Conservation (phyloP, 768 basidiomycete species). For the Suillus discolor region DNA sequence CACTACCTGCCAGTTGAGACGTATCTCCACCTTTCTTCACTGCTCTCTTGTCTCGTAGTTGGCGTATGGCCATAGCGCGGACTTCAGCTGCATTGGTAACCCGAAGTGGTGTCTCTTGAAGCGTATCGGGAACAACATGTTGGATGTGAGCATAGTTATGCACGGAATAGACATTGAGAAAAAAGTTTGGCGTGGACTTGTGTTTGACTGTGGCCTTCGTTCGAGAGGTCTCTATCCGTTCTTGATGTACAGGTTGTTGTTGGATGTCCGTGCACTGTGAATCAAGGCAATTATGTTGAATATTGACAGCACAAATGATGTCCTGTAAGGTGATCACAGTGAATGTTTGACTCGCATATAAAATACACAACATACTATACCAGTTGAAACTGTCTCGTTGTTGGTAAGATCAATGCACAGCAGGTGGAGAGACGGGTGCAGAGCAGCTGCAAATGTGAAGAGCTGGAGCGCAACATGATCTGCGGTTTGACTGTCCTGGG, state of each 20-base stretch:
- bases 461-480: too few relatives aligned
- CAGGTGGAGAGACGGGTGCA: too few relatives aligned
- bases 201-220: constrained; percentile 12
- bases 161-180: constrained; percentile 16
- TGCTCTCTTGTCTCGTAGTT: not conserved
- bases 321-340: constrained; percentile 10
- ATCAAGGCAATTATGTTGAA: constrained; percentile 22
- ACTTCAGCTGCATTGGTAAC: constrained; percentile 4
- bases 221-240: constrained; percentile 13
- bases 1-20: not conserved
- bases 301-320: constrained; percentile 22
- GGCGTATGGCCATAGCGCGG: not conserved
- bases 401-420: not conserved
- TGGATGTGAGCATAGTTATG: constrained; percentile 8
- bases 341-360: too few relatives aligned
- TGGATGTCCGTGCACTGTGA: not conserved
- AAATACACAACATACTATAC: too few relatives aligned
- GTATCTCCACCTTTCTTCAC: not conserved
- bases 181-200: constrained; percentile 2
- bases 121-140: not conserved
- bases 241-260: constrained; percentile 6
- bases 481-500: too few relatives aligned
- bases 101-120: not conserved
- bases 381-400: too few relatives aligned
- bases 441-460: too few relatives aligned